These are phyloP conservation scores for Camellia oleifera DNA, from an alignment of 179 eudicot genomes.

Conservation along the genomic window DNA sequence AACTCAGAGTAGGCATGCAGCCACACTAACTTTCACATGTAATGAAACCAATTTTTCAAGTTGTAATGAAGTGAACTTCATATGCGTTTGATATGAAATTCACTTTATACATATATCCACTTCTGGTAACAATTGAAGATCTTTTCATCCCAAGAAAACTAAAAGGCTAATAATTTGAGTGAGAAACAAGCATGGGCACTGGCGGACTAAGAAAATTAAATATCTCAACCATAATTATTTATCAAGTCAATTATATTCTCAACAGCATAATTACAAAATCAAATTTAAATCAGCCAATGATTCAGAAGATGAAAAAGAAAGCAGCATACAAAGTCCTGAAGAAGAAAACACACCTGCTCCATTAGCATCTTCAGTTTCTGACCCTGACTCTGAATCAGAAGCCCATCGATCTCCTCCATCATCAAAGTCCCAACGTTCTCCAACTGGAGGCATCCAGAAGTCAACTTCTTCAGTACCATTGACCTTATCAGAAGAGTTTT, in stretches of 20 bases:
- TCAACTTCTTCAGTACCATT: constrained; percentile 61
- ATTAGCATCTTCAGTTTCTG: constrained; percentile 39
- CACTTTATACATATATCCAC: neutral
- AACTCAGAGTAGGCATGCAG: too few species aligned
- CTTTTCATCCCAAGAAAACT: neutral
- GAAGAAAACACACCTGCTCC: constrained; percentile 37
- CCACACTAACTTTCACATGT: neutral
- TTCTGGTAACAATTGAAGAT: neutral
- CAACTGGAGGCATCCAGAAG: constrained; percentile 81
- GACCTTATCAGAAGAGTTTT: constrained; percentile 47
- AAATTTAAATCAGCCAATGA: neutral
- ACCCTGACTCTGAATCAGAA: constrained; percentile 55
- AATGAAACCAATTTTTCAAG: neutral
- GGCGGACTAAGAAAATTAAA: neutral
- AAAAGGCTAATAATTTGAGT: neutral
- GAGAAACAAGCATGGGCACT: neutral
- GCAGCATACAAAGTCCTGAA: neutral
- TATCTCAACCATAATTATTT: neutral
- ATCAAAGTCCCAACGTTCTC: constrained; percentile 87
- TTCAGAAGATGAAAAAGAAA: neutral
- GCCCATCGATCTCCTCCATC: constrained; percentile 88
- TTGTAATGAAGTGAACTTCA: neutral
- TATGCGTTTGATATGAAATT: neutral
- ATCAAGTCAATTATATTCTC: neutral
- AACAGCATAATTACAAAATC: neutral